A percentile compares a stretch with the other conserved stretches of the same genome.
These are phyloP conservation scores for Tolypocladium cylindrosporum DNA, from an alignment of 2,329 filamentous ascomycete species.

Conservation along the genomic window DNA sequence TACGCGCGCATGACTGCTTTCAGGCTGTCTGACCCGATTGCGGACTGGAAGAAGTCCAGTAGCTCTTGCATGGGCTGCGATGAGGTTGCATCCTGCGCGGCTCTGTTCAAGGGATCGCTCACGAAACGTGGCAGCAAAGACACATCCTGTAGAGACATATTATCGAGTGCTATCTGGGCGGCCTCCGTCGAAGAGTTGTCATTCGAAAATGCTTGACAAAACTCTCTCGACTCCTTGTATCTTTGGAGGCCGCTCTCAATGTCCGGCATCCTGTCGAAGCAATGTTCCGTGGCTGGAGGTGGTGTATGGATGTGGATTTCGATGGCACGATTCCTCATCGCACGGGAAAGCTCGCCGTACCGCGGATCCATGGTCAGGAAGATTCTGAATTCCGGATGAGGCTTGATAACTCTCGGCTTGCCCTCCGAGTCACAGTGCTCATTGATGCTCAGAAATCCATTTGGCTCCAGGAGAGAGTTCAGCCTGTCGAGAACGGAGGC, in stretches of 20 bases:
- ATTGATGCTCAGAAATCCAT: slow-evolving; percentile 81
- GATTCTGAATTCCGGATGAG: slow-evolving; percentile 80
- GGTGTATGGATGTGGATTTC: slow-evolving; percentile 67
- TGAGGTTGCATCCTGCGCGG: slow-evolving; percentile 2
- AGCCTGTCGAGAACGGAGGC: slow-evolving; percentile 88
- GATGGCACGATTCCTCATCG: slow-evolving; percentile 91
- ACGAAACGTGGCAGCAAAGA: slow-evolving; percentile 24
- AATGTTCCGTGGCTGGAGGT: slow-evolving; percentile 19
- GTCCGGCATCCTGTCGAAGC: slow-evolving; percentile 29
- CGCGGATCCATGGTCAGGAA: slow-evolving; percentile 90
- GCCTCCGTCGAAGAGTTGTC: slow-evolving; percentile 13
- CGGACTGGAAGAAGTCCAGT: slow-evolving; percentile 20
- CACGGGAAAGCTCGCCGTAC: slow-evolving; percentile 86
- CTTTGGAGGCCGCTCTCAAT: slow-evolving; percentile 41
- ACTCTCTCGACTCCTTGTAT: slow-evolving; percentile 28
- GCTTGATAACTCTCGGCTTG: slow-evolving; percentile 66
- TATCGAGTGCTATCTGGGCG: slow-evolving; percentile 30
- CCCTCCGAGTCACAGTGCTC: slow-evolving; percentile 82
- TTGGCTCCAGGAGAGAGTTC: slow-evolving; percentile 87
- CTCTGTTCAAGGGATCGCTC: slow-evolving; percentile 10
- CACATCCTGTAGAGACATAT: slow-evolving; percentile 37
- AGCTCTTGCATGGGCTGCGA: slow-evolving; percentile 11
- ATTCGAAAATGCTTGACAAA: slow-evolving; percentile 16
- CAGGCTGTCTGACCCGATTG: slow-evolving; percentile 17
- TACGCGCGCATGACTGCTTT: slow-evolving; percentile 26